Conservation (phyloP, 306 rosid species). For the Fagus crenata region DNA sequence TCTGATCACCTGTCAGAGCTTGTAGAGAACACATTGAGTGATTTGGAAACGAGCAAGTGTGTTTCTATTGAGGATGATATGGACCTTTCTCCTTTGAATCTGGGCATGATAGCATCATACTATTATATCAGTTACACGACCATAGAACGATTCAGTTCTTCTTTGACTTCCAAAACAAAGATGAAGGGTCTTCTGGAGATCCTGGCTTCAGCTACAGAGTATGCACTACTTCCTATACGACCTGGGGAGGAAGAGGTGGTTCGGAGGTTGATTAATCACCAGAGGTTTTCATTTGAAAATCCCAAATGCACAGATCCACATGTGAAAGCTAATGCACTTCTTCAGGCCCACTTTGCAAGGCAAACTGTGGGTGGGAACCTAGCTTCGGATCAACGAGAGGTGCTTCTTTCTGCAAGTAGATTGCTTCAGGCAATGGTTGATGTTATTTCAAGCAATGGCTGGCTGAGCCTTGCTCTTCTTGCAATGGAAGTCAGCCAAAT, state of each 20-base stretch:
- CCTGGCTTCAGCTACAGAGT: slow-evolving; percentile 85
- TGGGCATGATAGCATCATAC: slow-evolving; percentile 88
- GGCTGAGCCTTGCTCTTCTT: slow-evolving; percentile 82
- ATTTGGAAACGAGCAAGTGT: slow-evolving; percentile 86
- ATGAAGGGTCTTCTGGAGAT: slow-evolving; percentile 91
- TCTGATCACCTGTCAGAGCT: slow-evolving; percentile 92
- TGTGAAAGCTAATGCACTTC: slow-evolving; percentile 79
- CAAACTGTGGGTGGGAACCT: slow-evolving; percentile 79
- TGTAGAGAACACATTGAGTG: slow-evolving; percentile 76
- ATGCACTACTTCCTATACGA: slow-evolving; percentile 77
- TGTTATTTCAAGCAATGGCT: slow-evolving; percentile 87
- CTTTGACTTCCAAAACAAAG: slow-evolving; percentile 75
- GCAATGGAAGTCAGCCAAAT: slow-evolving; percentile 96
- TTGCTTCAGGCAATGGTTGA: slow-evolving; percentile 93
- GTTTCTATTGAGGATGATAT: slow-evolving; percentile 70
- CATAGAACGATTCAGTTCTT: slow-evolving; percentile 81
- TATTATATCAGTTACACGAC: slow-evolving; percentile 84
- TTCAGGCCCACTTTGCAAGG: slow-evolving; percentile 95
- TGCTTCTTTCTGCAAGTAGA: slow-evolving; percentile 78
- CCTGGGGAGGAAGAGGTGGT: slow-evolving; percentile 91
- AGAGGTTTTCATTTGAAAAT: slow-evolving; percentile 78
- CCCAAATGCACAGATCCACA: slow-evolving; percentile 80
- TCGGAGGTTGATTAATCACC: slow-evolving; percentile 81
- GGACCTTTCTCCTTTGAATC: slow-evolving; percentile 82
- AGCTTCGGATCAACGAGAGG: slow-evolving; percentile 77